These are phyloP conservation scores for Aspergillus neotritici DNA, from an alignment of 2,329 filamentous ascomycete genomes.

Conservation along the genomic window DNA sequence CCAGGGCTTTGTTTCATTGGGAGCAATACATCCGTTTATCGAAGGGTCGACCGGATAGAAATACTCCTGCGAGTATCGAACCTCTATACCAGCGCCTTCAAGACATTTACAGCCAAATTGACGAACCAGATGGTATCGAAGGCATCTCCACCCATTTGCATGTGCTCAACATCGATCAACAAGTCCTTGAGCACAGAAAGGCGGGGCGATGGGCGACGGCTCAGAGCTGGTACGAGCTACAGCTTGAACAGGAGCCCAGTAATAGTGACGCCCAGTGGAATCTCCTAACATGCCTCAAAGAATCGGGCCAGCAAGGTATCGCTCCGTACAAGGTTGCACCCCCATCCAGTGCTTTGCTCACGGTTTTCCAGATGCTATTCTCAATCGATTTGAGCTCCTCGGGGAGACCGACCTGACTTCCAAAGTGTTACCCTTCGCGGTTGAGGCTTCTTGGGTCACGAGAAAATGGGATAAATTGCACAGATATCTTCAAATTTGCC, in stretches of 20 bases:
- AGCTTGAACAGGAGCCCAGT: constrained; percentile 71
- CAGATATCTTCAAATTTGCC: constrained; percentile 52
- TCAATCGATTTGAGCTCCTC: constrained; percentile 82
- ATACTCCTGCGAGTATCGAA: constrained; percentile 51
- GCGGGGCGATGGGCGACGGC: constrained; percentile 89
- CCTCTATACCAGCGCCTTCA: constrained; percentile 73
- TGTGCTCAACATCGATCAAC: constrained; percentile 84
- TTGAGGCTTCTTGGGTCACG: constrained; percentile 89
- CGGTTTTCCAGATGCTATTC: constrained; percentile 60
- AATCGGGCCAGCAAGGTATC: constrained; percentile 89
- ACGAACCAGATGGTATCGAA: constrained; percentile 94
- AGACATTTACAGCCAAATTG: constrained; percentile 93
- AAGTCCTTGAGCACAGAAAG: constrained; percentile 87
- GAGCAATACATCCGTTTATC: constrained; percentile 76
- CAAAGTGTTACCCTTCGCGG: constrained; percentile 71
- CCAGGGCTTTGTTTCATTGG: constrained; percentile 86
- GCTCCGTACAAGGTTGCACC: constrained; percentile 3
- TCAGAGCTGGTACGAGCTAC: constrained; percentile 95
- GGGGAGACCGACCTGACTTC: constrained; percentile 48
- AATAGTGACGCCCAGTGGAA: constrained; percentile 75
- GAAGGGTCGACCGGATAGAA: constrained; percentile 40
- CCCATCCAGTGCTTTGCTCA: background rate
- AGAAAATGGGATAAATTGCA: constrained; percentile 72
- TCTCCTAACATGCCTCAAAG: constrained; percentile 79
- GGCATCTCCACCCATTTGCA: constrained; percentile 85